phyloP scores from a whole-genome alignment of 306 rosid genomes.

The Prunus dulcis region DNA sequence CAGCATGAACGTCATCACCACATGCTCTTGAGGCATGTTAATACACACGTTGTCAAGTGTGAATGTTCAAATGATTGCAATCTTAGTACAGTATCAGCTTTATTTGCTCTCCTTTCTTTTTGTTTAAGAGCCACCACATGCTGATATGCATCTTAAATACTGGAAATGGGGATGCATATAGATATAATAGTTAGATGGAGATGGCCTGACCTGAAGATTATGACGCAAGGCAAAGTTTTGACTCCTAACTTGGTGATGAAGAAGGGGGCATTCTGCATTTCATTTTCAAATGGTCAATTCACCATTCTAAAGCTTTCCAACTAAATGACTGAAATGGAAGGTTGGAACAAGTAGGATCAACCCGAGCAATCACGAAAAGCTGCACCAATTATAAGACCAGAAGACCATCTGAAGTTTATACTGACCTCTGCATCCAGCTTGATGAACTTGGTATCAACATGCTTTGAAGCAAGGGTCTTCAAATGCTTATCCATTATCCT shows the following conservation, averaged over 20 bases:
- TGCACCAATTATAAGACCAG: not conserved
- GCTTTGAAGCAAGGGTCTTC: constrained; percentile 62
- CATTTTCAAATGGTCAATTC: not conserved
- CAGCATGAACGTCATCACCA: not conserved
- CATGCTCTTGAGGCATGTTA: not conserved
- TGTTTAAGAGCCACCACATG: not conserved
- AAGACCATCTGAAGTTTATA: constrained; percentile 5
- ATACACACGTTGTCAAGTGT: no score
- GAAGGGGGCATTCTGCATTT: constrained; percentile 7
- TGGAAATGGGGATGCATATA: constrained; percentile 7
- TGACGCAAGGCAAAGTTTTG: constrained; percentile 90
- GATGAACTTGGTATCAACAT: constrained; percentile 74
- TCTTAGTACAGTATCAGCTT: not conserved
- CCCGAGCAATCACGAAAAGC: not conserved
- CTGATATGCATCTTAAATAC: not conserved
- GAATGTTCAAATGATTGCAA: not conserved
- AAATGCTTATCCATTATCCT: constrained; percentile 96
- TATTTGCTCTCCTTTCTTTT: not conserved
- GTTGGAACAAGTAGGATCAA: not conserved
- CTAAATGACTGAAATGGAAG: not conserved
- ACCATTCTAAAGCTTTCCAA: not conserved
- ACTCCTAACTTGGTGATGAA: constrained; percentile 63
- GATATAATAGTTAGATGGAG: not conserved
- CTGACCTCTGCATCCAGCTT: constrained; percentile 90
- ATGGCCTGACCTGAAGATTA: constrained; percentile 75